Conservation (phyloP, 192 early-diverging fungal genomes). For the Kappamyces sp. region DNA sequence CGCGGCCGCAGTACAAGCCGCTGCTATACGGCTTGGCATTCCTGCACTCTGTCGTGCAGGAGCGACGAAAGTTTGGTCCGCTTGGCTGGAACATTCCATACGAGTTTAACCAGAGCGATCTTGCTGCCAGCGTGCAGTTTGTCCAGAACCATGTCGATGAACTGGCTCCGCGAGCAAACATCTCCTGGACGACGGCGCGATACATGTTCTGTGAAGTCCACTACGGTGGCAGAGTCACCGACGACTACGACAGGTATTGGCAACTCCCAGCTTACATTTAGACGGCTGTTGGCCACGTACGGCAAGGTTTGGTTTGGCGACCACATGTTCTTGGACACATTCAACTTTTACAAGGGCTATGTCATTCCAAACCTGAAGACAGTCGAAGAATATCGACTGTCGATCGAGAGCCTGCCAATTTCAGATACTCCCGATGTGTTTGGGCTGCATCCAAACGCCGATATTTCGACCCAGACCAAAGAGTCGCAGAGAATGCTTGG, state of each 20-base stretch:
- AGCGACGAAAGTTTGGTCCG: constrained; percentile 59
- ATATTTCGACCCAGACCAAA: constrained; percentile 58
- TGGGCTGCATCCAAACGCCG: constrained; percentile 61
- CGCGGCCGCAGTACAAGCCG: constrained; percentile 60
- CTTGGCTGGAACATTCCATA: constrained; percentile 67
- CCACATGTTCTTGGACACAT: constrained; percentile 62
- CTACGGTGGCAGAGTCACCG: constrained; percentile 60
- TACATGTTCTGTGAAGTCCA: constrained; percentile 69
- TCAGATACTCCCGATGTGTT: constrained; percentile 61
- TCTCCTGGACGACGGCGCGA: constrained; percentile 55
- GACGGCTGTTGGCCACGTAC: constrained; percentile 51
- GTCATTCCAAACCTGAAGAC: constrained; percentile 57
- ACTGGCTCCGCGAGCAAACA: constrained; percentile 52
- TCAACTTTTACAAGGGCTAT: constrained; percentile 60
- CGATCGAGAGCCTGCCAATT: constrained; percentile 53
- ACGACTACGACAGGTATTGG: constrained; percentile 54
- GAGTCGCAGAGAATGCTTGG: constrained; percentile 55
- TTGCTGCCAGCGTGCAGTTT: constrained; percentile 59
- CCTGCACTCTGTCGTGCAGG: constrained; percentile 62
- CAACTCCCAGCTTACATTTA: constrained; percentile 24
- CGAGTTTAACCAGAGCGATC: constrained; percentile 64
- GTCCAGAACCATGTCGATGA: constrained; percentile 67
- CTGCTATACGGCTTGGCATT: constrained; percentile 57
- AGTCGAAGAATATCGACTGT: constrained; percentile 54
- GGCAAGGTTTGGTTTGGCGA: constrained; percentile 66